Base-by-base conservation (phyloP, 495 filamentous ascomycete species). In the Geopyxis carbonaria region DNA sequence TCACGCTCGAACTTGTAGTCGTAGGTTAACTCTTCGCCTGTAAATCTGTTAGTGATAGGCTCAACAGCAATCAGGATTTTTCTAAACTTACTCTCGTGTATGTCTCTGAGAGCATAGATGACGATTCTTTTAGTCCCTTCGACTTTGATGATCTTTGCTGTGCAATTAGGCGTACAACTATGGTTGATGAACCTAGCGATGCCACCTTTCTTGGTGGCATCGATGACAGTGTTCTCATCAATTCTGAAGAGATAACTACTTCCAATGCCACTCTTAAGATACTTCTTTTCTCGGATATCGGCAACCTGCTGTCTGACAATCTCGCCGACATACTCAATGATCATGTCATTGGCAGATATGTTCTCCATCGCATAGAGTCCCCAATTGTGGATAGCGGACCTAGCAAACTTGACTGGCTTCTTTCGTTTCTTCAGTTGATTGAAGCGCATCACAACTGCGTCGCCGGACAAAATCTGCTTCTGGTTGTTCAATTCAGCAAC, bases 1-100 rank as follows among this genome's bases (percentile, higher is more conserved):
- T 97, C 89, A 47, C 91, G 77, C 65, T 97, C 89, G 59, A 97
- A 97, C 61, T 97, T 97, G 70, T 97, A 97, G 65, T 97, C 89
- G 66, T 97, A 97, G 2, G 89, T 97, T 45, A 97, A 73, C 60
- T 97, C 89, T 62, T 97, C 89, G 55, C 94, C 89, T 97, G 56
- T 53, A 2, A 31, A 44, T 43, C 20, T 35, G 64, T 77, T 59
- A 77, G 68, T 49, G 18, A 41, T 25, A 13, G 11, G 7, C 23
- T 47, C 13, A 8, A n/a, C 19, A 14, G 21, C n/a, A 7, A 34
- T 5, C 6, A 19, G 36, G 16, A 9, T 16, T 3, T 22, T 24
- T 18, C 28, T 11, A 27, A 46, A 75, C 85, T 67, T 70, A 93
- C 89, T 84, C 66, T 83, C 73, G 51, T 75, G 73, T 58, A 95